A percentile compares a stretch with the other conserved stretches of the same genome.
Conservation (phyloP, 371 early-diverging fungal species). For the Mucor saturninus region DNA sequence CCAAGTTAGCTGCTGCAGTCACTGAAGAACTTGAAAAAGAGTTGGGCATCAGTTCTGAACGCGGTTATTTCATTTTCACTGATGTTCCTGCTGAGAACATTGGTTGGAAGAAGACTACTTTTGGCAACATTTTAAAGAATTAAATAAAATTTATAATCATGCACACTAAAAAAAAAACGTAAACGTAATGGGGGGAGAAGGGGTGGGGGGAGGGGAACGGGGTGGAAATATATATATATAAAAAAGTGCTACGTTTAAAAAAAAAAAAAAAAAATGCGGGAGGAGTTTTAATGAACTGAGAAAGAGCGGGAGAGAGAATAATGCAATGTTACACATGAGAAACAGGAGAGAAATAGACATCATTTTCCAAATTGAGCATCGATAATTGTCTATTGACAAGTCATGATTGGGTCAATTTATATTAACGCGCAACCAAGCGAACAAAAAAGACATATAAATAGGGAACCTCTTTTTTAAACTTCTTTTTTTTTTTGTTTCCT, state of each 20-base stretch:
- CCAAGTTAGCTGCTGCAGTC: constrained; percentile 31
- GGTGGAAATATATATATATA: not conserved
- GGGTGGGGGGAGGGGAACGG: not conserved
- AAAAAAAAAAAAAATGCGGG: not conserved
- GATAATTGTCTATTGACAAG: not conserved
- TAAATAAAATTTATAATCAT: not conserved
- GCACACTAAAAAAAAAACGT: not conserved
- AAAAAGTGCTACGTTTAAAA: not conserved
- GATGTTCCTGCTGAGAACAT: constrained; percentile 37
- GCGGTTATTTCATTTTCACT: constrained; percentile 50
- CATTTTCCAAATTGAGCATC: constrained; percentile 8
- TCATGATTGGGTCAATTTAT: not conserved
- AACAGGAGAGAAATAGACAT: constrained; percentile 3
- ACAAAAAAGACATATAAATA: not conserved
- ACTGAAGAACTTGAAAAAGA: constrained; percentile 36
- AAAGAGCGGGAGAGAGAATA: constrained; percentile 3
- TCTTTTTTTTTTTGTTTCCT: constrained; percentile 7
- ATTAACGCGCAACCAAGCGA: not conserved
- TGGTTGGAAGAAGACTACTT: constrained; percentile 46
- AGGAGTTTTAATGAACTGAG: not conserved
- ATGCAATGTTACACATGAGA: constrained; percentile 11
- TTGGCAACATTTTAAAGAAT: constrained; percentile 28
- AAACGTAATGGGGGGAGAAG: not conserved
- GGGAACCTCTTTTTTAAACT: not conserved
- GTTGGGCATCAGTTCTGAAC: constrained; percentile 33